phyloP scores from a whole-genome alignment of 768 basidiomycete species.

The Brasilioporus rufonigricans region DNA sequence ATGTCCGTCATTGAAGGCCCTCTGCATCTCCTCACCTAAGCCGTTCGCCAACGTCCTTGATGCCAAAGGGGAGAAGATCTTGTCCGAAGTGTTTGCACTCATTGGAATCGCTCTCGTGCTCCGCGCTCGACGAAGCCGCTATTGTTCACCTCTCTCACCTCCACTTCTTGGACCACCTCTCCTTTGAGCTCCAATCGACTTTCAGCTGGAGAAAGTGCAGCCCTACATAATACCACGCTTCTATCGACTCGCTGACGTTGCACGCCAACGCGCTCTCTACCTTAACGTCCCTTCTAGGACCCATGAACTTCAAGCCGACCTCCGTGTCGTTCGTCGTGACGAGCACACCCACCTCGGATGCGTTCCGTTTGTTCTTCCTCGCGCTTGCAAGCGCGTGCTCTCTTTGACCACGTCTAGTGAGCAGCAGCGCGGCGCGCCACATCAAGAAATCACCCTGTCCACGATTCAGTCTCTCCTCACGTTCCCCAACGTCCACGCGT shows the following conservation, averaged over 20 bases:
- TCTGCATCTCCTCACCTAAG: slow-evolving; percentile 4
- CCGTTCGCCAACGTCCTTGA: slow-evolving; percentile 5
- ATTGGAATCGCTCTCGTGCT: slow-evolving; percentile 17
- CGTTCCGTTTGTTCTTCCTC: slow-evolving; percentile 22
- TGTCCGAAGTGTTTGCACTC: slow-evolving; percentile 19
- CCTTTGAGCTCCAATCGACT: slow-evolving; percentile 14
- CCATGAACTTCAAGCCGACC: slow-evolving; percentile 15
- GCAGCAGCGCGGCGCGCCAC: neutral
- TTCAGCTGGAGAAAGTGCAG: slow-evolving; percentile 14
- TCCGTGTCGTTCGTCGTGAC: slow-evolving; percentile 16
- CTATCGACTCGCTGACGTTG: slow-evolving; percentile 11
- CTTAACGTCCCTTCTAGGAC: slow-evolving; percentile 21
- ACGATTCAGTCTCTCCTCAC: slow-evolving; percentile 20
- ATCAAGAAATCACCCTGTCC: slow-evolving; percentile 9
- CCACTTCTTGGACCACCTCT: slow-evolving; percentile 13
- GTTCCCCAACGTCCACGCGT: slow-evolving; percentile 6
- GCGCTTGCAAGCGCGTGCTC: slow-evolving; percentile 16
- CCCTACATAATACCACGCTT: slow-evolving; percentile 4
- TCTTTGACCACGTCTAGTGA: slow-evolving; percentile 9
- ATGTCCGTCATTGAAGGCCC: slow-evolving; percentile 19
- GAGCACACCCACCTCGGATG: slow-evolving; percentile 11
- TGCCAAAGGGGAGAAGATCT: slow-evolving; percentile 13
- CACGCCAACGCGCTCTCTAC: slow-evolving; percentile 7
- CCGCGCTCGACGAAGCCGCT: slow-evolving; percentile 19
- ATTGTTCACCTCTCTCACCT: slow-evolving; percentile 25